Percentiles rank a stretch among this genome's conserved stretches.
phyloP scores from a whole-genome alignment of 2,329 filamentous ascomycete genomes.

The Talaromyces islandicus region DNA sequence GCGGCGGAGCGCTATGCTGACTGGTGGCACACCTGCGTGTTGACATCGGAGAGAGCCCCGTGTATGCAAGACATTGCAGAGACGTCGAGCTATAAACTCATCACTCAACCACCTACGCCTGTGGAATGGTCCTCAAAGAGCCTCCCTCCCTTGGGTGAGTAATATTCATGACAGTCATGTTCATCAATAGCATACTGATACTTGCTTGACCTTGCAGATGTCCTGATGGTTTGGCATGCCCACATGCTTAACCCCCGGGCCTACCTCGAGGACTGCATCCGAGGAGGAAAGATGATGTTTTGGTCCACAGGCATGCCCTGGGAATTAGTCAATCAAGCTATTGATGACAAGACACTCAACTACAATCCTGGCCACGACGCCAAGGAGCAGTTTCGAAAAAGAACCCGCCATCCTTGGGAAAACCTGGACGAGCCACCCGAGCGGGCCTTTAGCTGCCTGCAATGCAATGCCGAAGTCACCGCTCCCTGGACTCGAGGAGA shows the following conservation, averaged over 20 bases:
- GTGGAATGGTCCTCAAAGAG: slow-evolving; percentile 35
- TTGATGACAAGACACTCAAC: slow-evolving; percentile 53
- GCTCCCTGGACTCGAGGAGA: slow-evolving; percentile 55
- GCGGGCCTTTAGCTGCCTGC: slow-evolving; percentile 52
- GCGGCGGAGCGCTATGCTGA: slow-evolving; percentile 62
- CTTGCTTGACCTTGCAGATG: slow-evolving; percentile 43
- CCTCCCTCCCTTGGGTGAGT: slow-evolving; percentile 56
- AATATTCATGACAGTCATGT: slow-evolving; percentile 3
- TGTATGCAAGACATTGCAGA: slow-evolving; percentile 12
- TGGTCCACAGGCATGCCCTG: slow-evolving; percentile 65
- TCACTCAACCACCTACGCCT: slow-evolving; percentile 16
- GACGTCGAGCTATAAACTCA: slow-evolving; percentile 15
- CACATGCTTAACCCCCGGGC: slow-evolving; percentile 70
- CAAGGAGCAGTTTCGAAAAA: slow-evolving; percentile 41
- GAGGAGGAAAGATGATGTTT: slow-evolving; percentile 48
- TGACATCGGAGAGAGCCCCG: slow-evolving; percentile 8
- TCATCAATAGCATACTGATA: slow-evolving; percentile 2
- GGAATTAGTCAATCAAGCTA: slow-evolving; percentile 51
- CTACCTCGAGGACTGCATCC: slow-evolving; percentile 69
- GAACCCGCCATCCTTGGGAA: slow-evolving; percentile 53
- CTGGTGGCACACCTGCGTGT: slow-evolving; percentile 53
- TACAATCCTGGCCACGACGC: slow-evolving; percentile 47
- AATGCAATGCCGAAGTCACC: slow-evolving; percentile 39
- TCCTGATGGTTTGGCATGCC: slow-evolving; percentile 74
- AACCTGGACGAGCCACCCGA: slow-evolving; percentile 47